Evolutionary conservation across 2,329 filamentous ascomycete genomes (phyloP).

Genomic region (Arthrobotrys sphaeroides): DNA sequence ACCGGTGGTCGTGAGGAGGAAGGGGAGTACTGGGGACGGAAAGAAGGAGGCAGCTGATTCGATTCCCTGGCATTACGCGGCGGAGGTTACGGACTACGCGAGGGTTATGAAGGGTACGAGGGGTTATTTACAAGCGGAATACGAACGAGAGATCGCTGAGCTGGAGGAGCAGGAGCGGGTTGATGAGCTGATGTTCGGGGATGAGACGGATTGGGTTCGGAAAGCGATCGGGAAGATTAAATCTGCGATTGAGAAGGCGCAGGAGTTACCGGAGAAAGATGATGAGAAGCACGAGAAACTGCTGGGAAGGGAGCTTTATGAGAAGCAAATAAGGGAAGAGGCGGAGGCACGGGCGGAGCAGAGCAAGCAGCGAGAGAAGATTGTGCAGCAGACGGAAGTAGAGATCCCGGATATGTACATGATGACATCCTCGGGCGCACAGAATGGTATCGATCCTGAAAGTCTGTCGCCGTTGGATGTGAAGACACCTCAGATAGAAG

Average conservation of each 20-base stretch:
- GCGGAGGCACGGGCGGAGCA: slow-evolving; percentile 31
- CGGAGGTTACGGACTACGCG: slow-evolving; percentile 92
- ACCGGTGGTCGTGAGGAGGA: slow-evolving; percentile 1
- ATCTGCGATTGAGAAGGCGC: slow-evolving; percentile 78
- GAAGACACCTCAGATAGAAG: neutral
- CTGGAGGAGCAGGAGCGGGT: slow-evolving; percentile 81
- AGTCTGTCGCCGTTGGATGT: neutral
- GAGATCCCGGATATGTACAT: slow-evolving; percentile 52
- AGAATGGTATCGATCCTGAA: slow-evolving; percentile 13
- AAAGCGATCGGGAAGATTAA: slow-evolving; percentile 80
- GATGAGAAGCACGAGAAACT: slow-evolving; percentile 34
- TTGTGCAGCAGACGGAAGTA: slow-evolving; percentile 33
- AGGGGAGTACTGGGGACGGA: neutral
- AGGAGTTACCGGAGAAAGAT: slow-evolving; percentile 55
- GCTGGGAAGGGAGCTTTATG: slow-evolving; percentile 23
- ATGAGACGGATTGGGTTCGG: slow-evolving; percentile 90
- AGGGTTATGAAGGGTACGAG: slow-evolving; percentile 93
- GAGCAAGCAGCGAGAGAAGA: slow-evolving; percentile 7
- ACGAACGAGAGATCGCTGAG: slow-evolving; percentile 78
- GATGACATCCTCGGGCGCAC: slow-evolving; percentile 33
- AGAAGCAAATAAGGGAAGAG: slow-evolving; percentile 32
- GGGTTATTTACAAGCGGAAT: slow-evolving; percentile 85
- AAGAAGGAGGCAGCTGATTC: slow-evolving; percentile 63
- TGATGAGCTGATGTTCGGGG: slow-evolving; percentile 89
- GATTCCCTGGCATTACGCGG: slow-evolving; percentile 93